Percentiles rank a stretch among this genome's conserved stretches.
Evolutionary conservation across 305 asterid species (phyloP).

Genomic region (Fraxinus baroniana): DNA sequence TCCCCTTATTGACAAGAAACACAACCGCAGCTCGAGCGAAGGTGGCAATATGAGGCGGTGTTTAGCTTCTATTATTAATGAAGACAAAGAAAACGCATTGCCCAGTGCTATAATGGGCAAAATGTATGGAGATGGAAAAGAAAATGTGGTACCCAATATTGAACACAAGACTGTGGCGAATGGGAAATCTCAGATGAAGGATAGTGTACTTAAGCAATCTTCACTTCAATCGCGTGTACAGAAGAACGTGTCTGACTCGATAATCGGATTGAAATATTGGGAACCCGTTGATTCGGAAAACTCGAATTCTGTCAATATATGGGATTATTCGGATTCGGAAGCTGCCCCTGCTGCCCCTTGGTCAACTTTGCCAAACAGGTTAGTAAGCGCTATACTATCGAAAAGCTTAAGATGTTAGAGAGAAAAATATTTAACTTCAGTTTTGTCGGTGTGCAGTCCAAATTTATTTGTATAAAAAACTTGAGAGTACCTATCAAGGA

Average conservation of each 20-base stretch:
- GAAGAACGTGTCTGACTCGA: constrained; percentile 57
- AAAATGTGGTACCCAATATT: constrained; percentile 26
- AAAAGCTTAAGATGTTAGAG: not conserved
- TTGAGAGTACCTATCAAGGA: not conserved
- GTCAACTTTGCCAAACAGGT: constrained; percentile 90
- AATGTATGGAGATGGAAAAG: constrained; percentile 25
- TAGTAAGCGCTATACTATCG: not conserved
- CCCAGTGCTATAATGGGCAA: constrained; percentile 32
- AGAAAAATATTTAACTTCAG: not conserved
- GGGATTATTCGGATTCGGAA: constrained; percentile 89
- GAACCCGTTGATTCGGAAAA: constrained; percentile 42
- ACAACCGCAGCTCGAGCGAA: constrained; percentile 44
- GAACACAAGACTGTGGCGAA: constrained; percentile 23
- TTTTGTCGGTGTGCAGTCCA: not conserved
- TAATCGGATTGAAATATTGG: constrained; percentile 43
- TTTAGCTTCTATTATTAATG: constrained; percentile 22
- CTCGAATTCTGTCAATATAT: constrained; percentile 49
- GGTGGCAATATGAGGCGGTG: constrained; percentile 21
- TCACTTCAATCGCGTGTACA: constrained; percentile 67
- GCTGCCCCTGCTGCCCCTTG: constrained; percentile 94
- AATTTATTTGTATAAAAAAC: not conserved
- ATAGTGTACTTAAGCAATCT: constrained; percentile 50
- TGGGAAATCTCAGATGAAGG: constrained; percentile 29
- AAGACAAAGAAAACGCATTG: constrained; percentile 48
- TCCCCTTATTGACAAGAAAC: constrained; percentile 59